These are phyloP conservation scores for Dryadomyces sulphureus DNA, from an alignment of 2,329 filamentous ascomycete genomes.

Conservation along the genomic window DNA sequence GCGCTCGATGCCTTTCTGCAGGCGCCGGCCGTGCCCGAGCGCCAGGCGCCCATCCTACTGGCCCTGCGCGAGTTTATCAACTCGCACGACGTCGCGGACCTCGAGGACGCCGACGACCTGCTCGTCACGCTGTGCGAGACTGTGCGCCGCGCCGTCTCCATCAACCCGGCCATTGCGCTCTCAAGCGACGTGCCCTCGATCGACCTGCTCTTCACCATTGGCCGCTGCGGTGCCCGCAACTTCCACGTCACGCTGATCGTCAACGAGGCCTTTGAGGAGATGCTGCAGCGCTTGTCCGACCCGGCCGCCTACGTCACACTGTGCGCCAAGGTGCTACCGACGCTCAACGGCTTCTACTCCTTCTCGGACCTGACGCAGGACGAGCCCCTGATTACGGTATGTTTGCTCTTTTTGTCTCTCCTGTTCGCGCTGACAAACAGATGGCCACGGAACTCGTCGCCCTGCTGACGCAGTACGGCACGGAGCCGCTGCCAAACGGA, in stretches of 20 bases:
- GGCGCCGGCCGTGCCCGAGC: slow-evolving; percentile 23
- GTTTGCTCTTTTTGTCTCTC: neutral
- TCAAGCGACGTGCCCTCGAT: slow-evolving; percentile 59
- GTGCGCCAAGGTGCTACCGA: slow-evolving; percentile 75
- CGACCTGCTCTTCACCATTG: slow-evolving; percentile 74
- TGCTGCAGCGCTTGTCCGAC: slow-evolving; percentile 55
- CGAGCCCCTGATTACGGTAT: slow-evolving; percentile 57
- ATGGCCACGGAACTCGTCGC: slow-evolving; percentile 73
- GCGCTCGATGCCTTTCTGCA: slow-evolving; percentile 56
- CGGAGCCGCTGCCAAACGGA: slow-evolving; percentile 70
- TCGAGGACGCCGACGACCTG: slow-evolving; percentile 81
- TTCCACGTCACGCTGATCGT: slow-evolving; percentile 84
- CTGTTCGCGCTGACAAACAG: neutral
- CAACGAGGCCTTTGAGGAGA: slow-evolving; percentile 80
- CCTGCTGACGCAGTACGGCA: slow-evolving; percentile 67
- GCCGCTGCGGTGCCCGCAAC: slow-evolving; percentile 75
- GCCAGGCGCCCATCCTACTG: slow-evolving; percentile 46
- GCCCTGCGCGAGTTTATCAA: slow-evolving; percentile 61
- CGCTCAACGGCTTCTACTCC: slow-evolving; percentile 77
- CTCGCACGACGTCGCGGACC: slow-evolving; percentile 64
- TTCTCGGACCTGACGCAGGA: slow-evolving; percentile 76
- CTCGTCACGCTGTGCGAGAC: slow-evolving; percentile 83
- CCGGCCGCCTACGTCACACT: slow-evolving; percentile 59
- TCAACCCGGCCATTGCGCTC: slow-evolving; percentile 63
- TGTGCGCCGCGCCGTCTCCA: slow-evolving; percentile 64